Evolutionary conservation across 2,329 filamentous ascomycete genomes (phyloP).

Genomic region (Coniochaeta prunicola): DNA sequence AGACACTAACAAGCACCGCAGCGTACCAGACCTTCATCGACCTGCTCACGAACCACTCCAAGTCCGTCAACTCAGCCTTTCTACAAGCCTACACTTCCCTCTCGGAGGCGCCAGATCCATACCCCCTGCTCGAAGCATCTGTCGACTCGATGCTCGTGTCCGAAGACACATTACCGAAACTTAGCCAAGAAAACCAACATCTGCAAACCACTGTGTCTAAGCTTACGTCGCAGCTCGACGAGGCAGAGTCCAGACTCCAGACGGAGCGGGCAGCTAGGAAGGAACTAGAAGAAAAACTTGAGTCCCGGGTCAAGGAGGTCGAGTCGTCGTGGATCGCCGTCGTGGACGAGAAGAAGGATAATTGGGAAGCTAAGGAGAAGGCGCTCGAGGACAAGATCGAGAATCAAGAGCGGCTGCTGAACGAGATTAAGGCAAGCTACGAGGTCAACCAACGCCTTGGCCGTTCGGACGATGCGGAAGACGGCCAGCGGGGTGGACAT

Average conservation of each 20-base stretch:
- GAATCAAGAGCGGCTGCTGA: conserved; percentile 84
- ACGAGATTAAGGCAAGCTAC: conserved; percentile 93
- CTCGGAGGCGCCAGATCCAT: conserved; percentile 93
- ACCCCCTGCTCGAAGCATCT: conserved; percentile 90
- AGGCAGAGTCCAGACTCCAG: conserved; percentile 73
- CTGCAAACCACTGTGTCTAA: conserved; percentile 72
- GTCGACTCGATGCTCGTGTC: conserved; percentile 89
- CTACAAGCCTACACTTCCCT: conserved; percentile 87
- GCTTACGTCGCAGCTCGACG: conserved; percentile 75
- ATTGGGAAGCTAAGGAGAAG: conserved; percentile 90
- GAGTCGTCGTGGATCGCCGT: conserved; percentile 87
- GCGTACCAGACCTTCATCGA: conserved; percentile 98
- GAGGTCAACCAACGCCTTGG: conserved; percentile 90
- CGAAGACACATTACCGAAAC: conserved; percentile 84
- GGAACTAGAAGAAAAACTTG: conserved; percentile 69
- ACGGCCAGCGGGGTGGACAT: conserved; percentile 44
- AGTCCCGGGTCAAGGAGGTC: conserved; percentile 78
- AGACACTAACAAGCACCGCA: conserved; percentile 27
- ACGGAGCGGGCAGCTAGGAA: conserved; percentile 66
- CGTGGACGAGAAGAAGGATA: conserved; percentile 86
- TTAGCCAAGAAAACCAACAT: conserved; percentile 81
- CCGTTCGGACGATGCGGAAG: conserved; percentile 49
- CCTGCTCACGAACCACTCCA: conserved; percentile 90
- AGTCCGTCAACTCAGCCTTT: conserved; percentile 87
- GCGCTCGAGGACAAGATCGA: conserved; percentile 88